A percentile compares a stretch with the other conserved stretches of the same genome.
Evolutionary conservation across 768 basidiomycete genomes (phyloP).

Genomic region (Cystofilobasidium bisporidii): DNA sequence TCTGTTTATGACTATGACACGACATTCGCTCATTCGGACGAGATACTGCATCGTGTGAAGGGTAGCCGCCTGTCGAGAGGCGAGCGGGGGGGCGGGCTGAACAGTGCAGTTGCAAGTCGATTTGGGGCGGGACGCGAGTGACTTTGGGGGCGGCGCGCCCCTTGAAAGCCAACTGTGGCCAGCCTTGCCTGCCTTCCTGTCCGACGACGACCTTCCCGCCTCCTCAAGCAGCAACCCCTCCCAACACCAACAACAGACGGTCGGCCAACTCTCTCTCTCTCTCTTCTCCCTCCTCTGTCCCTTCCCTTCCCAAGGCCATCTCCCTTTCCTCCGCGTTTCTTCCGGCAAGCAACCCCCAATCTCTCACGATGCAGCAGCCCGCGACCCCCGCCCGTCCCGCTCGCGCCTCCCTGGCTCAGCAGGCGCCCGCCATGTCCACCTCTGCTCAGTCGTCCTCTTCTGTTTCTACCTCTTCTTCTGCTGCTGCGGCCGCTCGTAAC

Average conservation of each 20-base stretch:
- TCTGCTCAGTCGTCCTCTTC: neutral
- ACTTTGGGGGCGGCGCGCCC: neutral
- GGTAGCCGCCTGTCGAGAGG: too few species aligned
- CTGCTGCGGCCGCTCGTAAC: neutral
- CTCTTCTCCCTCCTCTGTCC: neutral
- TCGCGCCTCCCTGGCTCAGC: neutral
- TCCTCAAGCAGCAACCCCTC: too few species aligned
- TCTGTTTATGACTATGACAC: too few species aligned
- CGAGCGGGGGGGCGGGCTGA: neutral
- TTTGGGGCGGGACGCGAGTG: neutral
- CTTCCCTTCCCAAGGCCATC: neutral
- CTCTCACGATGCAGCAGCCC: neutral
- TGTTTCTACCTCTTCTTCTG: neutral
- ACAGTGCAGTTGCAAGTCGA: neutral
- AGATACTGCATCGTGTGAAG: too few species aligned
- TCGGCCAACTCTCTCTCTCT: too few species aligned
- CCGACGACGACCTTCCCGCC: neutral
- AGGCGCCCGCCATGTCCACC: neutral
- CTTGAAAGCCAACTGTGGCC: neutral
- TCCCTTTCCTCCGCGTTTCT: neutral
- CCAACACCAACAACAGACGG: too few species aligned
- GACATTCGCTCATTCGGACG: too few species aligned
- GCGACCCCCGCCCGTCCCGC: neutral
- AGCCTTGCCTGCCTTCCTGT: neutral
- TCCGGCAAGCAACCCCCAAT: neutral